Percentiles rank a stretch among this genome's conserved stretches.
Conservation (phyloP, 1,284 basidiomycete species). For the Puccinia polysora region DNA sequence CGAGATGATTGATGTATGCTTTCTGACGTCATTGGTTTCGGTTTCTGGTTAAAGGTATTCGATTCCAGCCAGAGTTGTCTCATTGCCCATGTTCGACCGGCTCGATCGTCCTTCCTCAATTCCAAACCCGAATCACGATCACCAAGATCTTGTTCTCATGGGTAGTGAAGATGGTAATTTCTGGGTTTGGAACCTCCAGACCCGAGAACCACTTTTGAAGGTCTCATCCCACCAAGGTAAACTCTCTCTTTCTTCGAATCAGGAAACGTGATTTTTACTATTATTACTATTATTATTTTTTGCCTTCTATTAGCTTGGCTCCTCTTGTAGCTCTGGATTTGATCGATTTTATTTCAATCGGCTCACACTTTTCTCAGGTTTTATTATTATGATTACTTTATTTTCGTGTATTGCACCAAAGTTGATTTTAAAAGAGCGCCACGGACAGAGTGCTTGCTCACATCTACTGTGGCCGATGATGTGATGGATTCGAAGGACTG, state of each 20-base stretch:
- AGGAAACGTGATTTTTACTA: conserved; percentile 51
- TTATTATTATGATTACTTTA: no score
- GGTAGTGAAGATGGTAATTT: conserved; percentile 86
- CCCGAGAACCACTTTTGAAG: conserved; percentile 66
- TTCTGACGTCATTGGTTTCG: not conserved
- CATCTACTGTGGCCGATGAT: no score
- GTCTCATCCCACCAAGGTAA: conserved; percentile 74
- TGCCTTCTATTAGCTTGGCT: no score
- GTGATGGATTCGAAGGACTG: not conserved
- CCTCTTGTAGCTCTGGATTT: no score
- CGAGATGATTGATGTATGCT: not conserved
- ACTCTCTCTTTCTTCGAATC: conserved; percentile 44
- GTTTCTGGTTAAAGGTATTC: conserved; percentile 13
- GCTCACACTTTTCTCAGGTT: no score
- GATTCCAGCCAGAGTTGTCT: conserved; percentile 33
- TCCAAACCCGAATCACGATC: conserved; percentile 48
- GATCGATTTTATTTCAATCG: no score
- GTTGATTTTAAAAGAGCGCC: no score
- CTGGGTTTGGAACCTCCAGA: conserved; percentile 86
- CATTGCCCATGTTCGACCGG: conserved; percentile 42
- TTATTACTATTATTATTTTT: no score
- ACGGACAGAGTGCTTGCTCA: no score
- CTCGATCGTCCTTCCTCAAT: no score
- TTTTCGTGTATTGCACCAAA: no score
- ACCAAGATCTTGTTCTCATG: conserved; percentile 69